Evolutionary conservation across 2,329 filamentous ascomycete genomes (phyloP).

Genomic region (Diplodia corticola): DNA sequence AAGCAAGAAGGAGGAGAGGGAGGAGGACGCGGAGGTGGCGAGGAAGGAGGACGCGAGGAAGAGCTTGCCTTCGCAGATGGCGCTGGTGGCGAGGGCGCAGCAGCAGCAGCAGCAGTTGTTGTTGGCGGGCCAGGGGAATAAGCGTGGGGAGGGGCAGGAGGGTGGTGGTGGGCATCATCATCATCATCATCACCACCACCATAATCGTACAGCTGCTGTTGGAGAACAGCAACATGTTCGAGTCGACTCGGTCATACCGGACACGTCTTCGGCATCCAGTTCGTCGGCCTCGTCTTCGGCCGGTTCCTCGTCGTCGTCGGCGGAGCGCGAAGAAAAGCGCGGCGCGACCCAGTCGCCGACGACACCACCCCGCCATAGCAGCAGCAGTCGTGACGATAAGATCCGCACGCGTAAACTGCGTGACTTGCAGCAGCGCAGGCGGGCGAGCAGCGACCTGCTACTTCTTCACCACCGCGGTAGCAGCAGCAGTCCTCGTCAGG

Average conservation of each 20-base stretch:
- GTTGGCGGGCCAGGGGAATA: conserved; percentile 22
- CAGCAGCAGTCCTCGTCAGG: not conserved
- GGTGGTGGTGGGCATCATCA: not conserved
- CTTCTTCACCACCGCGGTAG: not conserved
- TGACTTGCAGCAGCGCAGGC: conserved; percentile 26
- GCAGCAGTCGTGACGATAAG: conserved; percentile 31
- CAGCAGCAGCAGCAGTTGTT: not conserved
- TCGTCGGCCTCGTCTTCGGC: no score
- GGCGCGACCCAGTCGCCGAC: not conserved
- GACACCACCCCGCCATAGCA: not conserved
- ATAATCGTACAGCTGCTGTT: not conserved
- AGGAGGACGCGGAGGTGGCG: no score
- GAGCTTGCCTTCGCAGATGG: not conserved
- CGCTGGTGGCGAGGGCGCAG: not conserved
- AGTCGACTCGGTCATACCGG: conserved; percentile 20
- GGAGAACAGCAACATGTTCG: not conserved
- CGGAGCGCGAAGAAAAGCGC: no score
- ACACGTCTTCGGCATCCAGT: not conserved
- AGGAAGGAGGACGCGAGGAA: not conserved
- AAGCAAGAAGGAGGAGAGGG: not conserved
- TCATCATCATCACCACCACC: not conserved
- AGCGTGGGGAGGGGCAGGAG: not conserved
- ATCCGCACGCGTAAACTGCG: conserved; percentile 36
- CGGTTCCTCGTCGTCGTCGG: not conserved
- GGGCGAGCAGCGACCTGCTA: not conserved